phyloP scores from a whole-genome alignment of 257 asterid species.

The Scutellaria baicalensis region DNA sequence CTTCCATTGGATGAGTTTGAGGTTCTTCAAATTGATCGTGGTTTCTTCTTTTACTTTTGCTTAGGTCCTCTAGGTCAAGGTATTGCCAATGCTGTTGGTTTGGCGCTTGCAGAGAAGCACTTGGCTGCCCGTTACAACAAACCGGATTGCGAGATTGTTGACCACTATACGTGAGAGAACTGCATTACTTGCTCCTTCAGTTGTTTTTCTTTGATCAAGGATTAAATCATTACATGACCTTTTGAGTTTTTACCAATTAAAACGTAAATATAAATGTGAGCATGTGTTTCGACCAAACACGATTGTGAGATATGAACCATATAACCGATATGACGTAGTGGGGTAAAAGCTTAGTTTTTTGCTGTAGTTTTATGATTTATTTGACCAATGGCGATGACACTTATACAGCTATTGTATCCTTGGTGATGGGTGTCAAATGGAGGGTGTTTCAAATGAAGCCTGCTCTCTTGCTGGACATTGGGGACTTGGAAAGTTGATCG shows the following conservation, averaged over 20 bases:
- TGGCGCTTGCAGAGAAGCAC: constrained; percentile 78
- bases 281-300: not conserved
- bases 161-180: constrained; percentile 67
- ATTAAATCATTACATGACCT: not conserved
- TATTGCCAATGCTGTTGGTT: constrained; percentile 74
- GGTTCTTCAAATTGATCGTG: not conserved
- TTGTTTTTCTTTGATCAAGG: not conserved
- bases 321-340: not conserved
- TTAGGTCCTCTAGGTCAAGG: constrained; percentile 95
- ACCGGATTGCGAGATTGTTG: constrained; percentile 59
- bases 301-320: not conserved
- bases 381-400: constrained; percentile 4
- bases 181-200: not conserved
- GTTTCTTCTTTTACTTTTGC: constrained; percentile 9
- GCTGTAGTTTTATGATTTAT: not conserved
- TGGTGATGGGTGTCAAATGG: constrained; percentile 94
- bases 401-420: constrained; percentile 40
- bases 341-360: not conserved
- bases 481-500: constrained; percentile 91
- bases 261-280: not conserved
- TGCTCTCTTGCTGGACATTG: constrained; percentile 90
- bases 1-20: not conserved
- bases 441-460: constrained; percentile 83
- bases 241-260: no score
- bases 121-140: constrained; percentile 81